Conservation (phyloP, 495 filamentous ascomycete genomes). For the Lasiosphaeria ovina region DNA sequence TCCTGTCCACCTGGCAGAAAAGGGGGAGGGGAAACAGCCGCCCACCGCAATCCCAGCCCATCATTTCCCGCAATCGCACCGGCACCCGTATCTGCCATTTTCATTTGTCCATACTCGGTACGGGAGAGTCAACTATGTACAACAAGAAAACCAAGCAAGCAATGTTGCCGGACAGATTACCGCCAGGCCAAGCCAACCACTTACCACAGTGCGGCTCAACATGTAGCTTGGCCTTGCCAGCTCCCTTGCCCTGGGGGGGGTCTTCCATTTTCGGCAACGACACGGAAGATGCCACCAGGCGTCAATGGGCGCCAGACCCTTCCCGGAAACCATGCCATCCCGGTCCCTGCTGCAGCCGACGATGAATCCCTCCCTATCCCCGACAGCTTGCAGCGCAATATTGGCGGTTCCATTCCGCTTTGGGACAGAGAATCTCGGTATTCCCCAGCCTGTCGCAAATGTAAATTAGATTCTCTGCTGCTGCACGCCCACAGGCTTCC, state of each 20-base stretch:
- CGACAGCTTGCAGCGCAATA: slow-evolving; percentile 36
- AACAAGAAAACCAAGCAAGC: too few relatives aligned
- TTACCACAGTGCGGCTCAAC: too few relatives aligned
- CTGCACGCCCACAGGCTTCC: slow-evolving; percentile 3
- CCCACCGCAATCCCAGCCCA: too few relatives aligned
- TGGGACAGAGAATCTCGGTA: slow-evolving; percentile 26
- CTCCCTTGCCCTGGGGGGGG: background rate
- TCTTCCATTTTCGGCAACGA: slow-evolving; percentile 4
- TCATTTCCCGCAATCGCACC: too few relatives aligned
- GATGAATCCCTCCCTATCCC: slow-evolving; percentile 15
- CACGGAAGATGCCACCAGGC: slow-evolving; percentile 6
- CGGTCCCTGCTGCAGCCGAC: slow-evolving; percentile 16
- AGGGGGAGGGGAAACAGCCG: too few relatives aligned
- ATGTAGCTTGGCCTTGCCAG: too few relatives aligned
- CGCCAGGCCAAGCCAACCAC: too few relatives aligned
- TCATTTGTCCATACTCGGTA: too few relatives aligned
- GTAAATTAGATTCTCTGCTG: slow-evolving; percentile 19
- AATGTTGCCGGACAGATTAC: too few relatives aligned
- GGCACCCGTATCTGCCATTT: too few relatives aligned
- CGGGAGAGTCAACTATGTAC: too few relatives aligned
- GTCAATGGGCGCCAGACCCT: background rate
- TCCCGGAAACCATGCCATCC: slow-evolving; percentile 12
- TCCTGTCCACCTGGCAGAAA: too few relatives aligned
- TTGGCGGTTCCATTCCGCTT: slow-evolving; percentile 26
- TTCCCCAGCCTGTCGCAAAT: slow-evolving; percentile 27